Evolutionary conservation across 2,329 filamentous ascomycete genomes (phyloP).

Genomic region (Biscogniauxia mediterranea): DNA sequence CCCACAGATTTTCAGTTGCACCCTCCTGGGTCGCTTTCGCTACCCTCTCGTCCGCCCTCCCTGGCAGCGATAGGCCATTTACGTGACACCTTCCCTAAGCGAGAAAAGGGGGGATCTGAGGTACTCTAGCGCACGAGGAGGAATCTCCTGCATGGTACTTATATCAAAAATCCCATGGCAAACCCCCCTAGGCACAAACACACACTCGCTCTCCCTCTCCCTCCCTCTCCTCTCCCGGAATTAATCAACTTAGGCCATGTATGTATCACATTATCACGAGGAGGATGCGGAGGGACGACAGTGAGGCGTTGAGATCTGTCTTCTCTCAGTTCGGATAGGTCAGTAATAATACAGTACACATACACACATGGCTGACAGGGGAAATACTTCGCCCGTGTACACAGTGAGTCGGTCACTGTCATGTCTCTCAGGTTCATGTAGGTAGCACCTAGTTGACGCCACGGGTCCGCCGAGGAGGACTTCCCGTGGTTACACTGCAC

Average conservation of each 20-base stretch:
- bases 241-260: neutral
- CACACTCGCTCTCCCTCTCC: no score
- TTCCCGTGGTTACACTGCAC: conserved; percentile 13
- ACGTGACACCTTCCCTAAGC: conserved; percentile 4
- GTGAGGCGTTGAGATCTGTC: neutral
- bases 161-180: neutral
- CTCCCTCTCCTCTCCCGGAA: no score
- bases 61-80: neutral
- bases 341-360: neutral
- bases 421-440: neutral
- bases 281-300: neutral
- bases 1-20: neutral
- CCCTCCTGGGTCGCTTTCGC: neutral
- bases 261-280: neutral
- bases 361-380: neutral
- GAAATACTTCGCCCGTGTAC: neutral
- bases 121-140: neutral
- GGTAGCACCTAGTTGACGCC: conserved; percentile 1
- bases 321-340: neutral
- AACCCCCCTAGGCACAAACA: neutral
- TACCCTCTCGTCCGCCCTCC: neutral
- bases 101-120: conserved; percentile 3
- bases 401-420: neutral
- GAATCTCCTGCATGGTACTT: neutral
- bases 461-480: conserved; percentile 11